Conservation (phyloP, 2,329 filamentous ascomycete species). For the Venturia nashicola region DNA sequence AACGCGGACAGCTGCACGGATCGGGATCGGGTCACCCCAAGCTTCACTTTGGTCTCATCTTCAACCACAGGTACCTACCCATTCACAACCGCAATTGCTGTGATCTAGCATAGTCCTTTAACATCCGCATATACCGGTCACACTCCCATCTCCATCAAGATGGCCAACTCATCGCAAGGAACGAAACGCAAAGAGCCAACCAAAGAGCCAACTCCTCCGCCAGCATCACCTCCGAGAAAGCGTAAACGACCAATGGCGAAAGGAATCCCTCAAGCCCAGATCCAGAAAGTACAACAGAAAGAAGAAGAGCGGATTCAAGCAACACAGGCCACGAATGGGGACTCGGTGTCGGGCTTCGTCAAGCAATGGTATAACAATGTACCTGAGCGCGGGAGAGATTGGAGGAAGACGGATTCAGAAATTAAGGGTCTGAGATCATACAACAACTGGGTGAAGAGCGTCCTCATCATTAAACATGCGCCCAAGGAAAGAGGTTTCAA, state of each 20-base stretch:
- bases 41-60: neutral
- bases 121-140: neutral
- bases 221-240: conserved; percentile 12
- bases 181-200: conserved; percentile 4
- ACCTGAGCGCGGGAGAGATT: conserved; percentile 83
- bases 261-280: conserved; percentile 6
- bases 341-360: conserved; percentile 70
- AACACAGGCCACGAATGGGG: neutral
- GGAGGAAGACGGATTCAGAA: conserved; percentile 84
- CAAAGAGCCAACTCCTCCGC: conserved; percentile 8
- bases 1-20: neutral
- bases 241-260: conserved; percentile 10
- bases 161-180: neutral
- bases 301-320: conserved; percentile 4
- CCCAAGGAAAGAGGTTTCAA: conserved; percentile 20
- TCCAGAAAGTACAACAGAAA: conserved; percentile 3
- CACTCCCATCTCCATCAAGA: neutral
- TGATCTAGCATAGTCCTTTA: neutral
- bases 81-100: neutral
- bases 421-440: conserved; percentile 91
- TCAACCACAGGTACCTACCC: neutral
- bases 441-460: conserved; percentile 99
- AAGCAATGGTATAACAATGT: conserved; percentile 93
- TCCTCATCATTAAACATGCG: conserved; percentile 92
- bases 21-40: neutral